Base-by-base conservation (phyloP, 2,329 filamentous ascomycete genomes). In the Paraphoma chrysanthemicola region DNA sequence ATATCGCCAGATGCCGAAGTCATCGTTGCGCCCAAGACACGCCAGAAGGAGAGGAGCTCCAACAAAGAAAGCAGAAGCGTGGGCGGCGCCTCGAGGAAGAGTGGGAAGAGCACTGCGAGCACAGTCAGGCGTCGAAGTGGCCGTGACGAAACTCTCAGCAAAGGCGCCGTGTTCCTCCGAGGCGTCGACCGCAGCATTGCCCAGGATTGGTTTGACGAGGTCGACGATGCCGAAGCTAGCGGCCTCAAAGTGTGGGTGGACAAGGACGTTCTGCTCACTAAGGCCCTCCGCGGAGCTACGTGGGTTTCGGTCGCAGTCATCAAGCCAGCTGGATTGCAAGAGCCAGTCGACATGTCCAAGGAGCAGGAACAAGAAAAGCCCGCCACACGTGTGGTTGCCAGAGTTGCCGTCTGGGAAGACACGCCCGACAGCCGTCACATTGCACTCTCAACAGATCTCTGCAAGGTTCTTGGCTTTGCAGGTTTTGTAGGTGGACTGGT, bases 1-100 rank as follows among this genome's bases (percentile, higher is more conserved):
- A 91, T 99, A 48, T 90, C 92, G 0, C 91, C 93, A 0, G 93
- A 98, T 73, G 94, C 94, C 18, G 95, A 99, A 78, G 93, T 99
- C 48, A 96, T 98, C 63, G 95, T 99, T 57, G 95, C 95, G 3
- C 95, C 95, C 0, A 99, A 99, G 79, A 90, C 89, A 28, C 86
- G 94, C 53, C 84, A 90, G 42, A 93, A 91, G 74, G 81, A 87
- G 3, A 86, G 88, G 53, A 84, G 79, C 56, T 78, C 80, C 30
- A 86, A 82, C n/a, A 86, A 88, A 38, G 92, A 96, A 65, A 92
- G 86, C 70, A 85, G 90, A 56, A 97, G 93, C 72, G 90, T 93
- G 8, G 85, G 89, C 0, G 92, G 91, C 67, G 90, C 89, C 2
- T 92, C 92, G 44, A 88, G 89, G 64, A 92, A 89, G 68, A 94